Percentiles rank a stretch among this genome's conserved stretches.
phyloP scores from a whole-genome alignment of 805 yeast species.

The Candida corydali region DNA sequence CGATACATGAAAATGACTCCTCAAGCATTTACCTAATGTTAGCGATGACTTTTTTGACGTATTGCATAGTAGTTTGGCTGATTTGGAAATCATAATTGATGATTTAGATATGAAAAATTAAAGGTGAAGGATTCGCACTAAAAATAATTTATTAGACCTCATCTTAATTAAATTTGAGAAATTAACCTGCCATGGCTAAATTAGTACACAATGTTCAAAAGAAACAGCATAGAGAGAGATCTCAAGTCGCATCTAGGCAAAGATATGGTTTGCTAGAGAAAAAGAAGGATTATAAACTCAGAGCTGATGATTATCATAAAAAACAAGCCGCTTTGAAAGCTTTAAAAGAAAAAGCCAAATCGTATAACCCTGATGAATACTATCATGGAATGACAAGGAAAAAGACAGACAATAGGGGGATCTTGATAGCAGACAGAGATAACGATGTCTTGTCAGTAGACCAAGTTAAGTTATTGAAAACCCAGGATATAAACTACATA shows the following conservation, averaged over 20 bases:
- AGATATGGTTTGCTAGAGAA: slow-evolving; percentile 86
- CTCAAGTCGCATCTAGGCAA: slow-evolving; percentile 74
- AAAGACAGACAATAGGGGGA: slow-evolving; percentile 67
- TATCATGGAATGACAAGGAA: slow-evolving; percentile 85
- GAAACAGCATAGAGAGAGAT: slow-evolving; percentile 92
- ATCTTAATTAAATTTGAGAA: background rate
- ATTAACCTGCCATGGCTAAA: slow-evolving; percentile 54
- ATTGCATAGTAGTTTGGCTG: background rate
- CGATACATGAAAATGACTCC: background rate
- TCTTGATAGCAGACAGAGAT: slow-evolving; percentile 62
- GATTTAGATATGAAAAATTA: background rate
- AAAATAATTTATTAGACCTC: slow-evolving; percentile 8
- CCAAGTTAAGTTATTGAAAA: slow-evolving; percentile 77
- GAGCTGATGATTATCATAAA: slow-evolving; percentile 56
- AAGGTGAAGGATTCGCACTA: slow-evolving; percentile 1
- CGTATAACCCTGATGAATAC: slow-evolving; percentile 90
- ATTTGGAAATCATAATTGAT: background rate
- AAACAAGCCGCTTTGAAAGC: slow-evolving; percentile 64
- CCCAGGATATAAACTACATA: slow-evolving; percentile 87
- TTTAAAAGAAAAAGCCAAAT: slow-evolving; percentile 65
- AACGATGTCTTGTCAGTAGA: slow-evolving; percentile 59
- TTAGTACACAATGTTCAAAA: slow-evolving; percentile 88
- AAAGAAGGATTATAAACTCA: slow-evolving; percentile 52
- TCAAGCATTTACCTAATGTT: no score
- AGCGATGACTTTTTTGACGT: no score